Conservation (phyloP, 2,329 filamentous ascomycete species). For the Fusarium verrucosum region DNA sequence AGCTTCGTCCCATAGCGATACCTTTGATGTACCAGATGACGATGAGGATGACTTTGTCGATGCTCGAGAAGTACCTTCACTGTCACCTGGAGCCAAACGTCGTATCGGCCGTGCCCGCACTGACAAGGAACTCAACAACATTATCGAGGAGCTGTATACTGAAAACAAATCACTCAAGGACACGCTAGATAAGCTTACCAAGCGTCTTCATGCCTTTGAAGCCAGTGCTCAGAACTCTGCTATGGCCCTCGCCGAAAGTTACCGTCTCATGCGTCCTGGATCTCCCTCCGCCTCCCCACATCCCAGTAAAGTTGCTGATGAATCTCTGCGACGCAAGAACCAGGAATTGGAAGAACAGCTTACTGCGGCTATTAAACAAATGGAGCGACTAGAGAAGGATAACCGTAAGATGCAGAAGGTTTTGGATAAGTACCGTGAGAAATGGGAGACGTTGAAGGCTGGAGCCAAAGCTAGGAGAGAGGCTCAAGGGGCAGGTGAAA, state of each 20-base stretch:
- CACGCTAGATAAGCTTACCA: slow-evolving; percentile 85
- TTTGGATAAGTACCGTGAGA: slow-evolving; percentile 66
- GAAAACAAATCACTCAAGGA: slow-evolving; percentile 89
- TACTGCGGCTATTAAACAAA: slow-evolving; percentile 64
- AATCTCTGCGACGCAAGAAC: slow-evolving; percentile 59
- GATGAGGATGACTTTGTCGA: slow-evolving; percentile 91
- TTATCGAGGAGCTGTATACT: slow-evolving; percentile 85
- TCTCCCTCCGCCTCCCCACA: slow-evolving; percentile 57
- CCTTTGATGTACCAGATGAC: slow-evolving; percentile 63
- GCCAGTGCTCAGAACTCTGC: slow-evolving; percentile 88
- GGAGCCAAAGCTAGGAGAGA: slow-evolving; percentile 65
- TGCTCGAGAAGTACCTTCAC: slow-evolving; percentile 72
- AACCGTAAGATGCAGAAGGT: slow-evolving; percentile 65
- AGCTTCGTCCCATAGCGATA: slow-evolving; percentile 60
- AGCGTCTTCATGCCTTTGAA: slow-evolving; percentile 91
- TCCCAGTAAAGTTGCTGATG: slow-evolving; percentile 44
- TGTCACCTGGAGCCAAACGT: slow-evolving; percentile 55
- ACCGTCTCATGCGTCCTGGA: slow-evolving; percentile 67
- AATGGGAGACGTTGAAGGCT: slow-evolving; percentile 70
- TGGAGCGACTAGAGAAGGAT: slow-evolving; percentile 72
- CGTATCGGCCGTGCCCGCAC: slow-evolving; percentile 53
- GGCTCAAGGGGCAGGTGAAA: slow-evolving; percentile 51
- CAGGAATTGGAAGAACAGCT: slow-evolving; percentile 76
- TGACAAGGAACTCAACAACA: slow-evolving; percentile 66
- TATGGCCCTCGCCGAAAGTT: slow-evolving; percentile 86